Percentiles rank a stretch among this genome's conserved stretches.
These are phyloP conservation scores for Aspergillus mulundensis DNA, from an alignment of 495 filamentous ascomycete species.

Conservation along the genomic window DNA sequence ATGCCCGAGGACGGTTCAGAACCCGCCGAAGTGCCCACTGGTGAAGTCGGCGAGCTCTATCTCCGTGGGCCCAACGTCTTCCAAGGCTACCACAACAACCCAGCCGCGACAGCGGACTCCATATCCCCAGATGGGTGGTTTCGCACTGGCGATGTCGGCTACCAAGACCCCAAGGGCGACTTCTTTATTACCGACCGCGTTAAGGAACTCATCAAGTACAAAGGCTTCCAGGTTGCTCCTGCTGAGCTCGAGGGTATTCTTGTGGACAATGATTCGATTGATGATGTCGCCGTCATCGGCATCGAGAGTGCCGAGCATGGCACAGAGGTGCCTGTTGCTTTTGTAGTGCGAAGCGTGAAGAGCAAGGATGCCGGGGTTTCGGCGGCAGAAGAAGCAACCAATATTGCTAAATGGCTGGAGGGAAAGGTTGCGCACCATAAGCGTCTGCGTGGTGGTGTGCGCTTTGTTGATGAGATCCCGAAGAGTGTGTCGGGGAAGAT, in stretches of 20 bases:
- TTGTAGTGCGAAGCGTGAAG: conserved; percentile 57
- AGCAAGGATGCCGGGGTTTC: conserved; percentile 50
- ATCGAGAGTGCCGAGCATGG: conserved; percentile 65
- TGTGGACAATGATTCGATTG: conserved; percentile 63
- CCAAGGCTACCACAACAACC: conserved; percentile 70
- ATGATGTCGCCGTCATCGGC: conserved; percentile 82
- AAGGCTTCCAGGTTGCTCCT: conserved; percentile 82
- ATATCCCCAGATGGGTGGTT: conserved; percentile 59
- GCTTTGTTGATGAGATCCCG: conserved; percentile 77
- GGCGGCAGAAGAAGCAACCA: conserved; percentile 51
- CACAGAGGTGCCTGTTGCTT: conserved; percentile 81
- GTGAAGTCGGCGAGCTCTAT: conserved; percentile 65
- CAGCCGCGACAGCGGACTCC: conserved; percentile 61
- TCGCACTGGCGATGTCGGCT: conserved; percentile 63
- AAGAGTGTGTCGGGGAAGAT: conserved; percentile 90
- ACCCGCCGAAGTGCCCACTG: conserved; percentile 54
- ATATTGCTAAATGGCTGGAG: conserved; percentile 62
- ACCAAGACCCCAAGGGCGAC: conserved; percentile 56
- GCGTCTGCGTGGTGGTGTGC: conserved; percentile 73
- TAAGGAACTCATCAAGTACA: conserved; percentile 90
- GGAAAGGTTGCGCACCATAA: conserved; percentile 67
- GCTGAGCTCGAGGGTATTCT: conserved; percentile 84
- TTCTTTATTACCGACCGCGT: conserved; percentile 79
- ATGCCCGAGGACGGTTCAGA: conserved; percentile 50
- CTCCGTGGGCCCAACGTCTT: conserved; percentile 62